A percentile compares a stretch with the other conserved stretches of the same genome.
phyloP scores from a whole-genome alignment of 352 stramenopile genomes.

The Pythium folliculosum region DNA sequence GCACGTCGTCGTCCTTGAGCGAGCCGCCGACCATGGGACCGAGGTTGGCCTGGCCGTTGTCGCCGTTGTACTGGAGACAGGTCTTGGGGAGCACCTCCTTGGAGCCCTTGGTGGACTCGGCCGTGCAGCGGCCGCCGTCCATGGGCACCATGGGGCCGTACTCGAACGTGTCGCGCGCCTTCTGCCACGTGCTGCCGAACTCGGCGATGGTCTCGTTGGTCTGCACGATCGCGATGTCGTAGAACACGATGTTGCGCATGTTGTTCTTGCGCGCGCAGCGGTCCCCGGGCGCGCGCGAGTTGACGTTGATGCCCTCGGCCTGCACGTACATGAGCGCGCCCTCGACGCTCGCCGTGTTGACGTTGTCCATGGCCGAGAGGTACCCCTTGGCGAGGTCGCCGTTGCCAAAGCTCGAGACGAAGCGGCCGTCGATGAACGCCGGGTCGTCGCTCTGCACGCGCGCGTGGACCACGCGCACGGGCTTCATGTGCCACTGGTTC shows the following conservation, averaged over 20 bases:
- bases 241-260: conserved; percentile 56
- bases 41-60: conserved; percentile 38
- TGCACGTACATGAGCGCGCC: conserved; percentile 85
- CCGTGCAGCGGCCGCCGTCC: conserved; percentile 43
- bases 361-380: conserved; percentile 40
- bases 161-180: conserved; percentile 34
- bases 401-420: conserved; percentile 63
- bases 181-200: conserved; percentile 33
- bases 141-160: conserved; percentile 53
- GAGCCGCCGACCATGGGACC: conserved; percentile 60
- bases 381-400: conserved; percentile 60
- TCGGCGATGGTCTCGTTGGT: conserved; percentile 50
- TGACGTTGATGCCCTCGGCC: conserved; percentile 78
- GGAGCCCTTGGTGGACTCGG: conserved; percentile 22
- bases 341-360: conserved; percentile 51
- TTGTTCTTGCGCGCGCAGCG: conserved; percentile 65
- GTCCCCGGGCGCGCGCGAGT: conserved; percentile 44
- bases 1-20: conserved; percentile 36
- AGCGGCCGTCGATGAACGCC: conserved; percentile 53
- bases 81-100: conserved; percentile 35
- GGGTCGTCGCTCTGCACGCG: conserved; percentile 79
- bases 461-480: conserved; percentile 66
- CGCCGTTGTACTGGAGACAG: conserved; percentile 54
- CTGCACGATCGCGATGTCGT: conserved; percentile 51
- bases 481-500: conserved; percentile 65